Evolutionary conservation across 495 filamentous ascomycete species (phyloP).

Genomic region (Penicillium silybi): DNA sequence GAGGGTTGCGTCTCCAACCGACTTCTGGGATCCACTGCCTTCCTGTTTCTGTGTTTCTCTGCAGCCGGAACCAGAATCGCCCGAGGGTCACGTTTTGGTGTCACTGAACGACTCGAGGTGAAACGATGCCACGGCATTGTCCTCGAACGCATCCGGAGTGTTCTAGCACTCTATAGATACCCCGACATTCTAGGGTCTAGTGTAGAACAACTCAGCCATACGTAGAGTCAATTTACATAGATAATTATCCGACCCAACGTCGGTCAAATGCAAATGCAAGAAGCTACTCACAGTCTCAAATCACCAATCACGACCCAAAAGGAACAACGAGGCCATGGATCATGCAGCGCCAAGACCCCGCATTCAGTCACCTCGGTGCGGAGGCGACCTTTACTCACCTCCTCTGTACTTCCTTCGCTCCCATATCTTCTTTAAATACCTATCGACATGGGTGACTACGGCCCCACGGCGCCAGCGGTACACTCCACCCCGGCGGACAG

Average conservation of each 20-base stretch:
- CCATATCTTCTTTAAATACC: background rate
- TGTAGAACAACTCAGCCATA: background rate
- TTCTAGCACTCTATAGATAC: background rate
- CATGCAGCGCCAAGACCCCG: slow-evolving; percentile 1
- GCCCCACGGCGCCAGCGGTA: slow-evolving; percentile 19
- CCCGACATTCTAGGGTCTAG: background rate
- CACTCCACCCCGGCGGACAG: slow-evolving; percentile 11
- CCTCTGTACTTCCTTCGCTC: background rate
- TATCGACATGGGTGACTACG: slow-evolving; percentile 39
- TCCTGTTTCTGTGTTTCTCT: background rate
- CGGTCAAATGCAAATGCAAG: background rate
- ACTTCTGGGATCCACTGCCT: background rate
- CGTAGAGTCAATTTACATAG: no score
- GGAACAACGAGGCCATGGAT: background rate
- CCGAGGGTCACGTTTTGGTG: background rate
- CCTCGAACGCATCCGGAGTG: background rate
- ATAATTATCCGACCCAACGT: background rate
- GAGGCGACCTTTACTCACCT: background rate
- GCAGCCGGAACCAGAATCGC: background rate
- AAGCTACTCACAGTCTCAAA: no score
- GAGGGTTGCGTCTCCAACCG: background rate
- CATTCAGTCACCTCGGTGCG: background rate
- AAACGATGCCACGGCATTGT: background rate
- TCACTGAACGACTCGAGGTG: background rate
- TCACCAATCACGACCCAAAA: background rate